A percentile compares a stretch with the other conserved stretches of the same genome.
Evolutionary conservation across 108 stramenopile genomes (phyloP).

Genomic region (Cyclostephanos invisitatus): DNA sequence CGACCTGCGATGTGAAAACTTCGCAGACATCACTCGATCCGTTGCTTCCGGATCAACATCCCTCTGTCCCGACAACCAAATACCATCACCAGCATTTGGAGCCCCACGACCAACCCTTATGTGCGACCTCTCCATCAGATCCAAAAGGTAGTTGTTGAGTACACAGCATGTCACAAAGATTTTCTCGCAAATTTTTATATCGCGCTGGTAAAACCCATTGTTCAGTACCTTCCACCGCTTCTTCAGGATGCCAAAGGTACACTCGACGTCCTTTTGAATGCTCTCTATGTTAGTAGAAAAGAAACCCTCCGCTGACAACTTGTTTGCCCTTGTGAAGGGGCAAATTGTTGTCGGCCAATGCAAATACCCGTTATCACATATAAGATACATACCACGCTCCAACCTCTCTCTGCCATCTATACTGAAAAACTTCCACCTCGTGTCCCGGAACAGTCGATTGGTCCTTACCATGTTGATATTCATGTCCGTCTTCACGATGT

Average conservation of each 20-base stretch:
- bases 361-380: conserved; percentile 55
- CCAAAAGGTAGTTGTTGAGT: not conserved
- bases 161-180: not conserved
- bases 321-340: not conserved
- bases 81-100: too few relatives aligned
- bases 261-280: conserved; percentile 49
- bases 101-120: too few relatives aligned
- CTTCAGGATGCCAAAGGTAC: conserved; percentile 1
- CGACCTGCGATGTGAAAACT: too few relatives aligned
- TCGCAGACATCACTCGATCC: too few relatives aligned
- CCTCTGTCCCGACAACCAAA: too few relatives aligned
- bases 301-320: not conserved
- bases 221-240: not conserved
- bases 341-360: conserved; percentile 42
- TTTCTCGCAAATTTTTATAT: not conserved
- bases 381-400: conserved; percentile 29
- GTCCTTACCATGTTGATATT: too few relatives aligned
- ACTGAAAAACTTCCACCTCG: too few relatives aligned
- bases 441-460: too few relatives aligned
- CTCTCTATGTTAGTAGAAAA: conserved; percentile 36
- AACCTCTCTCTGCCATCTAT: too few relatives aligned
- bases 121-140: not conserved
- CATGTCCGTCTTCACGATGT: too few relatives aligned
- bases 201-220: not conserved
- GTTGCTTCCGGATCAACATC: too few relatives aligned